Percentiles rank a stretch among this genome's conserved stretches.
Conservation (phyloP, 345 rosid genomes). For the Trapa incisa region DNA sequence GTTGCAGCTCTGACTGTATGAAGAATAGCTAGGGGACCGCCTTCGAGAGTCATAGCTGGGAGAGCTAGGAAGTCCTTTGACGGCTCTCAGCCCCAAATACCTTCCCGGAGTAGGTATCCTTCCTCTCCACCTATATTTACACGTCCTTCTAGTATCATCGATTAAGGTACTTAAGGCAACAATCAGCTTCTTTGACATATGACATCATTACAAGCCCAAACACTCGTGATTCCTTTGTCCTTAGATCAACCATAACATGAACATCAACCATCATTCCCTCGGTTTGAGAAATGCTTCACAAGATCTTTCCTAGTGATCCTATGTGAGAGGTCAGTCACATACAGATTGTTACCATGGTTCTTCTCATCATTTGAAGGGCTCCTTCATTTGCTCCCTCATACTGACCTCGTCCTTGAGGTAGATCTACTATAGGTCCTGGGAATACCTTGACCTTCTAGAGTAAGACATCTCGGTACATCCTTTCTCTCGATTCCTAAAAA, state of each 20-base stretch:
- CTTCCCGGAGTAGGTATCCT: conserved; percentile 92
- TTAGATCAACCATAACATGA: conserved; percentile 80
- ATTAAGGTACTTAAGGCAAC: conserved; percentile 62
- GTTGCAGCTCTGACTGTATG: conserved; percentile 18
- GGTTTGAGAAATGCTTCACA: conserved; percentile 51
- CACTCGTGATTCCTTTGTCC: conserved; percentile 91
- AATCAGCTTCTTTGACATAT: conserved; percentile 48
- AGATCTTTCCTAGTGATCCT: conserved; percentile 64
- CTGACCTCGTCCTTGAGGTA: conserved; percentile 27
- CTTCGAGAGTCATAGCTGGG: conserved; percentile 22
- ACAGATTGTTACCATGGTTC: conserved; percentile 86
- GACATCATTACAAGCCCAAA: conserved; percentile 90
- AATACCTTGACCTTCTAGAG: conserved; percentile 57
- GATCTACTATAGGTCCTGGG: conserved; percentile 38
- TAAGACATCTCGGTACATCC: conserved; percentile 45
- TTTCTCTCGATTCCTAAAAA: neutral
- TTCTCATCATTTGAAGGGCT: conserved; percentile 39
- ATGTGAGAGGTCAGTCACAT: conserved; percentile 84
- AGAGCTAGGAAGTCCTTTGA: conserved; percentile 12
- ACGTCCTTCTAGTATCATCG: conserved; percentile 71
- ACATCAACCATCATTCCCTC: conserved; percentile 83
- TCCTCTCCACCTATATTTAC: conserved; percentile 76
- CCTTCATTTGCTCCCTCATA: conserved; percentile 42
- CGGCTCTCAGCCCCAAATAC: conserved; percentile 63
- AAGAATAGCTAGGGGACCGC: conserved; percentile 40